Evolutionary conservation across 805 yeast genomes (phyloP).

Genomic region (Wickerhamomyces subpelliculosus): DNA sequence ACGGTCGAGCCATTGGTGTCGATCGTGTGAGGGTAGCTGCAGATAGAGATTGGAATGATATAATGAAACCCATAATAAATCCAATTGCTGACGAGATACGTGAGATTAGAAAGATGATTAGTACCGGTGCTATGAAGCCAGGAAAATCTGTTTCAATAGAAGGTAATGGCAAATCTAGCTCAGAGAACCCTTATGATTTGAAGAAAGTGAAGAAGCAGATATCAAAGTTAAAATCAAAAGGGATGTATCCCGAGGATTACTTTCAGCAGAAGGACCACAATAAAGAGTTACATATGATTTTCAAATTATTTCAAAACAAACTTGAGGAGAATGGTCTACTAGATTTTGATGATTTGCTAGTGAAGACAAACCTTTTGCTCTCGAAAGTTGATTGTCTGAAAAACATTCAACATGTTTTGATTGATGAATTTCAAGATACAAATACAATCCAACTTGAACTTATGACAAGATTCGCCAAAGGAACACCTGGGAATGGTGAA

Average conservation of each 20-base stretch:
- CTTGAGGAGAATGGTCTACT: conserved; percentile 37
- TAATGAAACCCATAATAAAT: conserved; percentile 36
- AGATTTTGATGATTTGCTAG: conserved; percentile 82
- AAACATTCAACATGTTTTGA: conserved; percentile 58
- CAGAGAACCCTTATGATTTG: conserved; percentile 9
- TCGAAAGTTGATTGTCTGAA: conserved; percentile 10
- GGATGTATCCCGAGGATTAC: conserved; percentile 37
- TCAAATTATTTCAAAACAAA: conserved; percentile 43
- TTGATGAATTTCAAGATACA: conserved; percentile 96
- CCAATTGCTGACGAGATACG: conserved; percentile 15
- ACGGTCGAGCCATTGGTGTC: conserved; percentile 46
- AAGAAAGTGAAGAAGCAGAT: conserved; percentile 2
- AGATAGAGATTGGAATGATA: conserved; percentile 48
- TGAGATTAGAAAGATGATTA: background rate
- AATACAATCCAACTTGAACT: conserved; percentile 68
- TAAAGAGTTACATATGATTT: conserved; percentile 33
- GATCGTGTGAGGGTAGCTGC: conserved; percentile 50
- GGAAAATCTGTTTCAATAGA: conserved; percentile 2
- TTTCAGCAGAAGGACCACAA: conserved; percentile 18
- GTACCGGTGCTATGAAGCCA: background rate
- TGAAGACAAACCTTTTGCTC: conserved; percentile 47
- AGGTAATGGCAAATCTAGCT: conserved; percentile 1
- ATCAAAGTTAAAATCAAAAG: conserved; percentile 51
- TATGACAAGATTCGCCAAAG: conserved; percentile 44
- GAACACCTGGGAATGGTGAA: conserved; percentile 31